Evolutionary conservation across 805 yeast genomes (phyloP).

Genomic region (Maudiozyma saulgeensis): DNA sequence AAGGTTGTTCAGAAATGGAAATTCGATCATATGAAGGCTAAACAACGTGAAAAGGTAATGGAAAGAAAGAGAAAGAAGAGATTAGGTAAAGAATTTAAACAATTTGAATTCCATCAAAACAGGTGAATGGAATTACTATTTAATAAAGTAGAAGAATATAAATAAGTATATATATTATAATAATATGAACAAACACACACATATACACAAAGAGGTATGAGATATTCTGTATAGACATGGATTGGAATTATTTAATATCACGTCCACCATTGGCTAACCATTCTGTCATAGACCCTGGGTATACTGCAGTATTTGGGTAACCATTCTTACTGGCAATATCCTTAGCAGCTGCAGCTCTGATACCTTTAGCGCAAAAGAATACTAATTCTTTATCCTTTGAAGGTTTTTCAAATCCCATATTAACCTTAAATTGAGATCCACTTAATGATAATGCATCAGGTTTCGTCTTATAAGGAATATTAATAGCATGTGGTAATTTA

Average conservation of each 20-base stretch:
- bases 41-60: slow-evolving; percentile 70
- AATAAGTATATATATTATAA: slow-evolving; percentile 1
- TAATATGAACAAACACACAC: neutral
- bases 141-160: neutral
- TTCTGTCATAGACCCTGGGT: slow-evolving; percentile 79
- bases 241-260: slow-evolving; percentile 7
- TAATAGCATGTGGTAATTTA: slow-evolving; percentile 73
- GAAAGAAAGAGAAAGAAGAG: slow-evolving; percentile 82
- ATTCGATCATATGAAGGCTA: slow-evolving; percentile 61
- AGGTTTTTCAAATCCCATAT: slow-evolving; percentile 80
- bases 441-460: slow-evolving; percentile 86
- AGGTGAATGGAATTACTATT: neutral
- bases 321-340: slow-evolving; percentile 88
- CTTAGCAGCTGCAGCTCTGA: slow-evolving; percentile 83
- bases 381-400: slow-evolving; percentile 57
- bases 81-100: slow-evolving; percentile 68
- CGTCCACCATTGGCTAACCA: slow-evolving; percentile 43
- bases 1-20: slow-evolving; percentile 69
- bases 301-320: slow-evolving; percentile 73
- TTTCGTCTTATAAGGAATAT: slow-evolving; percentile 79
- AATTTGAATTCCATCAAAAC: slow-evolving; percentile 34
- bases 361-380: slow-evolving; percentile 89
- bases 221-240: no score
- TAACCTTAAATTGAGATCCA: slow-evolving; percentile 68
- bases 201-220: no score